Percentiles rank a stretch among this genome's conserved stretches.
Evolutionary conservation across 768 basidiomycete species (phyloP).

Genomic region (Leccinum incarnatum): DNA sequence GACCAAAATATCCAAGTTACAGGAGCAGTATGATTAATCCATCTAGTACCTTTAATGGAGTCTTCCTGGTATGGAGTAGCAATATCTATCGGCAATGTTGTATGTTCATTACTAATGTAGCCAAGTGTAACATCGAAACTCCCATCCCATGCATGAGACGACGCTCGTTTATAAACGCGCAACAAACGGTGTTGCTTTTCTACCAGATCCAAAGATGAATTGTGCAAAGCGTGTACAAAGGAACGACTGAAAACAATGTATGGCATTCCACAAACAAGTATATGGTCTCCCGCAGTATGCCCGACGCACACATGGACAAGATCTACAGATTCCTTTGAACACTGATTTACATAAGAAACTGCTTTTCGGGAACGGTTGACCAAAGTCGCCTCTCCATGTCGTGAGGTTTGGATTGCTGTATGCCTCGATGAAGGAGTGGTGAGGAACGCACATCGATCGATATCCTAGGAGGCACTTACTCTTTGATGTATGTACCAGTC

Average conservation of each 20-base stretch:
- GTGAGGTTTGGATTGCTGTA: conserved; percentile 81
- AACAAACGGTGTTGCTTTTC: conserved; percentile 12
- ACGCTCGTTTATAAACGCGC: conserved; percentile 1
- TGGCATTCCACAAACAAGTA: conserved; percentile 13
- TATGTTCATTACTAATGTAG: conserved; percentile 27
- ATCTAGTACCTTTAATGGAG: conserved; percentile 15
- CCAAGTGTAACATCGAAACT: conserved; percentile 8
- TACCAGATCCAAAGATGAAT: not conserved
- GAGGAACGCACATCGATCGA: not conserved
- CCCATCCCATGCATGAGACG: conserved; percentile 1
- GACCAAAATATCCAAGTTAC: conserved; percentile 15
- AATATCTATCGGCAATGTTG: conserved; percentile 28
- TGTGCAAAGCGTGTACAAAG: conserved; percentile 13
- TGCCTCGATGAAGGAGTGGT: conserved; percentile 46
- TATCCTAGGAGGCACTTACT: conserved; percentile 38
- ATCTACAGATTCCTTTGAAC: conserved; percentile 35
- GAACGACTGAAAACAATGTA: conserved; percentile 21
- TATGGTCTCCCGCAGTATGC: conserved; percentile 4
- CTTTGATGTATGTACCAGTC: conserved; percentile 76
- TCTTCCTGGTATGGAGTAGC: conserved; percentile 20
- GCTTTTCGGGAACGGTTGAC: conserved; percentile 70
- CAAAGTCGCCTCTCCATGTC: conserved; percentile 64
- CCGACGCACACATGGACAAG: conserved; percentile 4
- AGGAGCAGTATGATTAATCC: conserved; percentile 14
- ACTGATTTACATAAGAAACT: conserved; percentile 49